A percentile compares a stretch with the other conserved stretches of the same genome.
phyloP scores from a whole-genome alignment of 345 rosid species.

The Linum trigynum region DNA sequence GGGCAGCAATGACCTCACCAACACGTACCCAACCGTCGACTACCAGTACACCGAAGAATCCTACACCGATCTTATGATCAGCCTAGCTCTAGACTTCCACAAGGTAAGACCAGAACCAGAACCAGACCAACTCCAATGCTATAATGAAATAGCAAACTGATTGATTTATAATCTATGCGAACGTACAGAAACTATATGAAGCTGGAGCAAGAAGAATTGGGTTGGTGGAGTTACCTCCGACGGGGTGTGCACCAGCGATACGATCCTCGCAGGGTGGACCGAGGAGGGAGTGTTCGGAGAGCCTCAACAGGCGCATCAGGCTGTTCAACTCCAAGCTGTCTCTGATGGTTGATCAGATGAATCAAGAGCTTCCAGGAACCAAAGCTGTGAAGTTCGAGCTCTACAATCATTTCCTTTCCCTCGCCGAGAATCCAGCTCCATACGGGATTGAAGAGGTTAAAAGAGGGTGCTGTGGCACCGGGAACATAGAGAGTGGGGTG shows the following conservation, averaged over 20 bases:
- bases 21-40: conserved; percentile 11
- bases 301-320: conserved; percentile 37
- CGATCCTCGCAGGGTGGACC: conserved; percentile 56
- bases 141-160: neutral
- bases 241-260: conserved; percentile 67
- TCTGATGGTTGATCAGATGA: conserved; percentile 20
- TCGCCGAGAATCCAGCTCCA: conserved; percentile 37
- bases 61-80: conserved; percentile 18
- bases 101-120: conserved; percentile 8
- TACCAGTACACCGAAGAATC: conserved; percentile 7
- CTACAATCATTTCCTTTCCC: conserved; percentile 22
- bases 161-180: neutral
- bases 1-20: conserved; percentile 21
- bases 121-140: too few species aligned
- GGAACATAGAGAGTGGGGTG: conserved; percentile 40
- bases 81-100: conserved; percentile 16
- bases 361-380: conserved; percentile 16
- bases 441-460: conserved; percentile 47
- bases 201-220: conserved; percentile 55
- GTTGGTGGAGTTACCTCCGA: conserved; percentile 40
- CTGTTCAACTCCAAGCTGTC: conserved; percentile 51
- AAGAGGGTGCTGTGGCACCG: conserved; percentile 71
- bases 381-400: conserved; percentile 34
- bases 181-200: conserved; percentile 36
- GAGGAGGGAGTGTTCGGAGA: conserved; percentile 33